These are phyloP conservation scores for Suillus spraguei DNA, from an alignment of 768 basidiomycete genomes.

Conservation along the genomic window DNA sequence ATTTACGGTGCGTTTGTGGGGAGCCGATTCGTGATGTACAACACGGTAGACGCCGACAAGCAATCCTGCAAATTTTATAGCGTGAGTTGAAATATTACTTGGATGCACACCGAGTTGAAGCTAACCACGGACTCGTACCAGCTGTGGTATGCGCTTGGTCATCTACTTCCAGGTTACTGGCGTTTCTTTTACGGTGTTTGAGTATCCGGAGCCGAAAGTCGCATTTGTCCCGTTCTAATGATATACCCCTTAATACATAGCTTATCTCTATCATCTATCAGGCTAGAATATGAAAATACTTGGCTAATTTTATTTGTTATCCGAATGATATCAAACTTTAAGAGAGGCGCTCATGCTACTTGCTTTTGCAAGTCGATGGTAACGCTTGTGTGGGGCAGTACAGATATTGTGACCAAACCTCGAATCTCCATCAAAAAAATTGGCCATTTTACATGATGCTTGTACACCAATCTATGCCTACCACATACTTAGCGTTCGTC, in stretches of 20 bases:
- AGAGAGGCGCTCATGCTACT: too few relatives aligned
- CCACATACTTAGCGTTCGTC: too few relatives aligned
- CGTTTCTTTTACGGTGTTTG: conserved; percentile 29
- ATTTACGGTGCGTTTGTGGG: conserved; percentile 37
- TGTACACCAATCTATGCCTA: too few relatives aligned
- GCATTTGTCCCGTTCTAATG: neutral
- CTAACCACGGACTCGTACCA: conserved; percentile 3
- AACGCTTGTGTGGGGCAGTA: too few relatives aligned
- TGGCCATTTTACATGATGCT: too few relatives aligned
- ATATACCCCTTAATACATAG: neutral
- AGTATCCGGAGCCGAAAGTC: neutral
- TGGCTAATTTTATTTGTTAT: too few relatives aligned
- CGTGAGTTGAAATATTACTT: conserved; percentile 23
- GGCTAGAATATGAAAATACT: too few relatives aligned
- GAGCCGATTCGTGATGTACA: conserved; percentile 32
- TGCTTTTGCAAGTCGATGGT: too few relatives aligned
- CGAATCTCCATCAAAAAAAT: too few relatives aligned
- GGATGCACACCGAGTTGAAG: neutral
- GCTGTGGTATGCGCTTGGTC: conserved; percentile 38
- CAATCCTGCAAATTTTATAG: conserved; percentile 41
- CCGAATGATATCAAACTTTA: too few relatives aligned
- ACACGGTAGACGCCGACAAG: conserved; percentile 32
- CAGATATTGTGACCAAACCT: too few relatives aligned
- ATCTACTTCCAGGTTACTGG: conserved; percentile 39
- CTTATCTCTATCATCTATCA: too few relatives aligned